Evolutionary conservation across 2,329 filamentous ascomycete genomes (phyloP), one percentile per base, ranked within the genome.

Genomic region (Setomelanomma holmii): DNA sequence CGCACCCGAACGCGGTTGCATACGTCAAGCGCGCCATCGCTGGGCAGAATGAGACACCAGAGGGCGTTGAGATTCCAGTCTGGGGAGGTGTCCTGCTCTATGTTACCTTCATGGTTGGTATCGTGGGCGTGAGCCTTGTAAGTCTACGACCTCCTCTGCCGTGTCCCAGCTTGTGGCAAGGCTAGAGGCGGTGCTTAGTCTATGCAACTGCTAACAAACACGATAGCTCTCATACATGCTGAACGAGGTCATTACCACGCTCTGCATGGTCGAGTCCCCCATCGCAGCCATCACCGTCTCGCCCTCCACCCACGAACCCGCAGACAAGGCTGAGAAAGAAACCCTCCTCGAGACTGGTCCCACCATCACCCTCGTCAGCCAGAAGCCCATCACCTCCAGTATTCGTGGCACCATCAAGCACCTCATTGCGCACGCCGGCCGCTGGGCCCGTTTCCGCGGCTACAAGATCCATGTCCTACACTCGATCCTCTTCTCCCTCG

Each of bases 371-470:
- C 45, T 82, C 50, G 74, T 82, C 58, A 76, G 78, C 55, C 76
- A 81, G 60, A 80, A 81, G 69, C 86, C 85, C 48, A 81, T 89
- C 66, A 90, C 87, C 30, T 78, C 81, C 47, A 84, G 78, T 58
- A 82, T 89, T 66, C 79, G 82, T 53, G 77, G 76, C 8, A 84
- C 86, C 2, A 73, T 88, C 54, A 75, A 74, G 45, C 86, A 88
- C 55, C 81, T 97, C 39, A 80, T 80, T 58, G 77, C 83, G 40
- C 77, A 85, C 59, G 86, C 82, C 54, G 90, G 91, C 56, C 83
- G 82, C 75, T 78, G 78, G 53, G 83, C 88, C 51, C 81, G 84
- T 66, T 89, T 91, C 82, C 88, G 90, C 56, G 91, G 91, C 49
- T 69, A 91, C 53, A 66, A 70, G 38, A 75, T 83, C 58, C 80